A percentile compares a stretch with the other conserved stretches of the same genome.
These are phyloP conservation scores for Blastobotrys mokoenaii DNA, from an alignment of 805 yeast genomes.

Conservation along the genomic window DNA sequence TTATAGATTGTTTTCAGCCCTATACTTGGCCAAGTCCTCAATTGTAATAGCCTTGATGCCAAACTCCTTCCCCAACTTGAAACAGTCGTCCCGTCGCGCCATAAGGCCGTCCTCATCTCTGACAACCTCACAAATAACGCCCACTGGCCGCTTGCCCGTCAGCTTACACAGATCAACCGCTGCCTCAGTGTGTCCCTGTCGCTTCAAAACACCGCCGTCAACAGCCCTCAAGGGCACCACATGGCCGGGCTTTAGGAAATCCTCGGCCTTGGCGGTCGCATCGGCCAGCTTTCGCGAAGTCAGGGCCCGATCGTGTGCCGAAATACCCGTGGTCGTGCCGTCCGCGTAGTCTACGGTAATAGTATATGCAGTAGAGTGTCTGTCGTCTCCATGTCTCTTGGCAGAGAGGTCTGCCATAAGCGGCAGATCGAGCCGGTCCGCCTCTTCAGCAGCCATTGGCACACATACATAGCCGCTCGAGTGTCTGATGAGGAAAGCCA, in stretches of 20 bases:
- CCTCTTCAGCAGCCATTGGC: constrained; percentile 69
- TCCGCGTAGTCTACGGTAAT: constrained; percentile 78
- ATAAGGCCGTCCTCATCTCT: constrained; percentile 88
- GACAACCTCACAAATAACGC: constrained; percentile 89
- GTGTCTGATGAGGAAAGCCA: constrained; percentile 86
- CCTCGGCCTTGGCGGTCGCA: constrained; percentile 44
- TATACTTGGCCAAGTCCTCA: constrained; percentile 54
- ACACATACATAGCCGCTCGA: constrained; percentile 85
- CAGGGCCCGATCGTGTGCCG: constrained; percentile 86
- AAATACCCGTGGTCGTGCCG: constrained; percentile 95
- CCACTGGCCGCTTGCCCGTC: constrained; percentile 76
- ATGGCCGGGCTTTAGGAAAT: constrained; percentile 90
- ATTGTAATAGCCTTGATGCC: constrained; percentile 69
- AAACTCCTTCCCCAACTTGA: constrained; percentile 52
- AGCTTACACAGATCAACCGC: constrained; percentile 78
- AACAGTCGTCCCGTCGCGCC: constrained; percentile 89
- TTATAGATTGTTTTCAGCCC: constrained; percentile 1
- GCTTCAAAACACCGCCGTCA: constrained; percentile 67
- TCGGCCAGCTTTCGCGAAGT: constrained; percentile 70
- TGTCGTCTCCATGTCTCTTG: constrained; percentile 66
- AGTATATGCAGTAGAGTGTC: constrained; percentile 71
- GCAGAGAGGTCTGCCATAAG: constrained; percentile 55
- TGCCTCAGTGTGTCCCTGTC: constrained; percentile 98
- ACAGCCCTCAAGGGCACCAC: constrained; percentile 86
- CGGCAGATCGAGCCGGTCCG: constrained; percentile 73